These are phyloP conservation scores for Nosema muscidifuracis DNA, from an alignment of 371 early-diverging fungal species.

Conservation along the genomic window DNA sequence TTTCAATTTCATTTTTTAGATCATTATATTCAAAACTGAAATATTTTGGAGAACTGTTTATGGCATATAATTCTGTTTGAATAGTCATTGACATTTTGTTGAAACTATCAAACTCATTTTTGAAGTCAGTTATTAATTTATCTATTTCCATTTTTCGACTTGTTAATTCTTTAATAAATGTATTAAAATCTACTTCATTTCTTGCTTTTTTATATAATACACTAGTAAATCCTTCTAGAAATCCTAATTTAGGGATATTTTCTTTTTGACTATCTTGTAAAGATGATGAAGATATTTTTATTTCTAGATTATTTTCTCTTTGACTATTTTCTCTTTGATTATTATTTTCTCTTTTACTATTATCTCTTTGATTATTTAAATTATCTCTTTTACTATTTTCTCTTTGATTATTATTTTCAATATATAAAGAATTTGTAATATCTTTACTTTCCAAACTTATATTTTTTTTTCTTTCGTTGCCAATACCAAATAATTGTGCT, in stretches of 20 bases:
- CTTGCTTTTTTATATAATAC: slow-evolving; percentile 1
- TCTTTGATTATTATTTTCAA: too few species aligned
- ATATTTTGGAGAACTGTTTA: slow-evolving; percentile 32
- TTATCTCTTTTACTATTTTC: too few species aligned
- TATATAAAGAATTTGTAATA: too few species aligned
- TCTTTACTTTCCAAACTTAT: too few species aligned
- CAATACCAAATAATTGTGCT: too few species aligned
- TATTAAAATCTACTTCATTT: slow-evolving; percentile 9
- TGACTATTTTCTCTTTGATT: too few species aligned
- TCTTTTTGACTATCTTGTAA: too few species aligned
- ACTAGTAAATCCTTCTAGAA: not conserved
- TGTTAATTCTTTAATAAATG: not conserved
- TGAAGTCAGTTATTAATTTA: slow-evolving; percentile 11
- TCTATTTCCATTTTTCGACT: not conserved
- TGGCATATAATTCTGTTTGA: slow-evolving; percentile 19
- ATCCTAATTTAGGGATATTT: not conserved
- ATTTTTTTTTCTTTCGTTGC: too few species aligned
- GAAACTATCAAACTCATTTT: slow-evolving; percentile 16
- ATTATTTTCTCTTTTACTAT: too few species aligned
- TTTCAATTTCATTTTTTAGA: slow-evolving; percentile 23
- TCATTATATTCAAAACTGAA: slow-evolving; percentile 12
- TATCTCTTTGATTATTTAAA: too few species aligned
- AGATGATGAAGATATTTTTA: too few species aligned
- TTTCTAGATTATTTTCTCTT: too few species aligned
- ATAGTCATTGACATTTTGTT: slow-evolving; percentile 21